phyloP scores from a whole-genome alignment of 2,329 filamentous ascomycete species.

The Colletotrichum chlorophyti region DNA sequence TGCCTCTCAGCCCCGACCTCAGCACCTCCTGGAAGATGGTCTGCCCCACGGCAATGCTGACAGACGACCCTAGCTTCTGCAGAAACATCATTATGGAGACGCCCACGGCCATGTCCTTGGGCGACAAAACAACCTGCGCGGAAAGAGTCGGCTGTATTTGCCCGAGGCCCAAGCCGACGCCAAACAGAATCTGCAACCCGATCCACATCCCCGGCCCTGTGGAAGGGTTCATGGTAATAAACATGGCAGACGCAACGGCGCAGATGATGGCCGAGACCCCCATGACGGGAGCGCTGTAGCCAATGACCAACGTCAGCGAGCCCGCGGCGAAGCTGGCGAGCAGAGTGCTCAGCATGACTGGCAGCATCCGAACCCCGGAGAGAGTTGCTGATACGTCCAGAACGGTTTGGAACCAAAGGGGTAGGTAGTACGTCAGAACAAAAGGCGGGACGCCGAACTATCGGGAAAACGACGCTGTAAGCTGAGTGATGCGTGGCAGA shows the following conservation, averaged over 20 bases:
- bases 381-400: conserved; percentile 57
- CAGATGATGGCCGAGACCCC: neutral
- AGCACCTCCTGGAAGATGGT: too few relatives aligned
- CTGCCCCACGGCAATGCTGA: too few relatives aligned
- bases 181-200: conserved; percentile 36
- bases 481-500: too few relatives aligned
- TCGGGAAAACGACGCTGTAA: too few relatives aligned
- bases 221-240: neutral
- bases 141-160: conserved; percentile 51
- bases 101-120: conserved; percentile 51
- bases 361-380: conserved; percentile 54
- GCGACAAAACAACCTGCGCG: conserved; percentile 48
- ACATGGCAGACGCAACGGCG: neutral
- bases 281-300: neutral
- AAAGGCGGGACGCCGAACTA: too few relatives aligned
- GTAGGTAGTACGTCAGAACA: conserved; percentile 36
- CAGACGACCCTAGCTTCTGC: conserved; percentile 51
- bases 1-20: too few relatives aligned
- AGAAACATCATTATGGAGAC: conserved; percentile 52
- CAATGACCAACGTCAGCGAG: neutral
- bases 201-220: neutral
- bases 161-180: conserved; percentile 48
- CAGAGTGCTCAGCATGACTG: neutral
- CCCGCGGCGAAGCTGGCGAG: neutral
- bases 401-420: neutral